Percentiles rank a stretch among this genome's conserved stretches.
These are phyloP conservation scores for Penicillium coffeae DNA, from an alignment of 495 filamentous ascomycete genomes.

Conservation along the genomic window DNA sequence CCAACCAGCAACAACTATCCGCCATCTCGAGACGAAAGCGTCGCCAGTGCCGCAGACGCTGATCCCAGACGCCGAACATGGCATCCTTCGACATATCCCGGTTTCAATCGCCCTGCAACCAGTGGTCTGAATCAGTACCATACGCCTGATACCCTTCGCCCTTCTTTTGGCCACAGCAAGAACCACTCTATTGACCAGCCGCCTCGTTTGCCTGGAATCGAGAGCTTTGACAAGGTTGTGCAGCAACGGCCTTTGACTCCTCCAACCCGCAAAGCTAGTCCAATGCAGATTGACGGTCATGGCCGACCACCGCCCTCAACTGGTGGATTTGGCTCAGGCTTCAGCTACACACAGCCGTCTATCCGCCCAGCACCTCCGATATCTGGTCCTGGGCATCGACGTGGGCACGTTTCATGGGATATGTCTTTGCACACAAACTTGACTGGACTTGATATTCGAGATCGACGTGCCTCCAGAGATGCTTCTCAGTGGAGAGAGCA, in stretches of 20 bases:
- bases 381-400: constrained; percentile 54
- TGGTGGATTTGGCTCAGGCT: constrained; percentile 35
- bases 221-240: constrained; percentile 74
- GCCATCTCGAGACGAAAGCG: constrained; percentile 61
- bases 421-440: constrained; percentile 70
- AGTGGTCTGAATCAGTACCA: constrained; percentile 57
- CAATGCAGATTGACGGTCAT: constrained; percentile 63
- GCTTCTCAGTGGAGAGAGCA: constrained; percentile 51
- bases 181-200: constrained; percentile 39
- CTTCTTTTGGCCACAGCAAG: constrained; percentile 42
- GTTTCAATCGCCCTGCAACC: constrained; percentile 56
- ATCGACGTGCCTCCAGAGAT: constrained; percentile 51
- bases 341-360: constrained; percentile 45
- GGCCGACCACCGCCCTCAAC: constrained; percentile 31
- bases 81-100: constrained; percentile 74
- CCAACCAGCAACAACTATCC: constrained; percentile 66
- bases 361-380: constrained; percentile 47
- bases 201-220: constrained; percentile 78
- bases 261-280: constrained; percentile 57
- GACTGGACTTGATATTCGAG: constrained; percentile 66
- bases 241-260: constrained; percentile 59
- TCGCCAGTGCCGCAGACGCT: constrained; percentile 59
- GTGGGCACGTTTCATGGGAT: constrained; percentile 67
- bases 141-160: constrained; percentile 54
- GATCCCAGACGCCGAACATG: constrained; percentile 81